A percentile compares a stretch with the other conserved stretches of the same genome.
Conservation (phyloP, 176 grass and related monocot species). For the Zizania latifolia region DNA sequence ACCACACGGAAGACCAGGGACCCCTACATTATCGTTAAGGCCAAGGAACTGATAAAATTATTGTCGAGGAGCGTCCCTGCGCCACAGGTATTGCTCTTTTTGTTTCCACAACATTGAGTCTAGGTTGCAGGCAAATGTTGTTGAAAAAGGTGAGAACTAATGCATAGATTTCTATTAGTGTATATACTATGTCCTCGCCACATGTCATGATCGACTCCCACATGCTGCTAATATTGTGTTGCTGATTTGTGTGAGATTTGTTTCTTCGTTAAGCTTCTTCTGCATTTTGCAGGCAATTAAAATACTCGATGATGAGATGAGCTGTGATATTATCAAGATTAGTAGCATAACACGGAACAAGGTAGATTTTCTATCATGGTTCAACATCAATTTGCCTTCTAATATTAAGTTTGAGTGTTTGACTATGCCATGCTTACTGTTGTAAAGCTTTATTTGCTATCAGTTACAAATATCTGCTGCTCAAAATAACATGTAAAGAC, state of each 20-base stretch:
- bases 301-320: conserved; percentile 91
- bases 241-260: not conserved
- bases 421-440: not conserved
- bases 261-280: not conserved
- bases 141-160: not conserved
- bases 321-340: conserved; percentile 95
- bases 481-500: not conserved
- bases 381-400: not conserved
- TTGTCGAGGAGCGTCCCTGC: conserved; percentile 88
- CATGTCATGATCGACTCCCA: not conserved
- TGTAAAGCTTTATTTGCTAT: not conserved
- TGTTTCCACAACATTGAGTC: not conserved
- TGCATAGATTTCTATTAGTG: not conserved
- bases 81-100: conserved; percentile 50
- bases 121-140: not conserved
- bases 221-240: not conserved
- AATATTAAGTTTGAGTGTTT: not conserved
- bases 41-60: conserved; percentile 81
- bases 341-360: conserved; percentile 78
- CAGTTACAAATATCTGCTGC: not conserved
- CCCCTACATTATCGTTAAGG: conserved; percentile 86
- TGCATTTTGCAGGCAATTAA: conserved; percentile 69
- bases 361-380: conserved; percentile 36
- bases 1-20: conserved; percentile 90
- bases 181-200: not conserved